Conservation (phyloP, 139 green algal species). For the Ostreobium quekettii region DNA sequence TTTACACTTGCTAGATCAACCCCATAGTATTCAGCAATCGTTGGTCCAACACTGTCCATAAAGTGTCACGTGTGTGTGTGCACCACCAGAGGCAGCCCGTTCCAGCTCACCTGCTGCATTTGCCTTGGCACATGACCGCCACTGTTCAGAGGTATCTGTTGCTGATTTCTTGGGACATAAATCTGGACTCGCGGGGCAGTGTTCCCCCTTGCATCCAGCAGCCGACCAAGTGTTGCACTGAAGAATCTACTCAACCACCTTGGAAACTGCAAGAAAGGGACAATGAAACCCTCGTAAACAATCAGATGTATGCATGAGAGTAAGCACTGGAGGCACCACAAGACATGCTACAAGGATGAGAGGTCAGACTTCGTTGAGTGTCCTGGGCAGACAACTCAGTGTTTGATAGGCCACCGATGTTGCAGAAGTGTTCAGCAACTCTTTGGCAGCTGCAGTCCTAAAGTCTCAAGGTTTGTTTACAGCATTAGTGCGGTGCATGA, state of each 20-base stretch:
- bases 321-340: no score
- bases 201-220: neutral
- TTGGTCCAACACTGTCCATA: no score
- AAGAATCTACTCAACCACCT: slow-evolving; percentile 4
- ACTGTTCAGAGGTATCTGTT: neutral
- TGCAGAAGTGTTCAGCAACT: no score
- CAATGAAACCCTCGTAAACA: neutral
- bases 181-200: neutral
- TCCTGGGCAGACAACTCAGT: no score
- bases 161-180: slow-evolving; percentile 5
- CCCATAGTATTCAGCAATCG: no score
- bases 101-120: neutral
- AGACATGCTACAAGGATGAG: neutral
- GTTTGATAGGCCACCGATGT: no score
- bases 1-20: no score
- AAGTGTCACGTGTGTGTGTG: no score
- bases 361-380: neutral
- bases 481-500: no score
- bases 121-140: neutral
- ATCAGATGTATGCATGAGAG: neutral
- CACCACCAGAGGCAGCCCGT: no score
- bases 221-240: neutral
- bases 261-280: slow-evolving; percentile 12
- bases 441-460: no score
- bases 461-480: no score